Base-by-base conservation (phyloP, 139 green algal genomes). In the Astrephomene gubernaculifera region DNA sequence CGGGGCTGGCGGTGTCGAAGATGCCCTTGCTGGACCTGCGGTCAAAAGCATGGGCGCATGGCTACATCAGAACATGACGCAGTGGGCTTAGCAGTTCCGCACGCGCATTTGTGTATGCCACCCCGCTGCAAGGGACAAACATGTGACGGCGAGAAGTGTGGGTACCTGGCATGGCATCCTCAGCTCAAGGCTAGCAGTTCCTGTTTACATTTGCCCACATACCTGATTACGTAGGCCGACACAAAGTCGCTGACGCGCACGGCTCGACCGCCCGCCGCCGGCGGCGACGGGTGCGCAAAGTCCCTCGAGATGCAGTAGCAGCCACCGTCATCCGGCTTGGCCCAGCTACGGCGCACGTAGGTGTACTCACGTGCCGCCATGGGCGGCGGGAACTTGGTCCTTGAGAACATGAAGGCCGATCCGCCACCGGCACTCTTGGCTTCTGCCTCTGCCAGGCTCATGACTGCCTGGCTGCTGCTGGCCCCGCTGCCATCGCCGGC, bases 311-410 rank as follows among this genome's bases (percentile, higher is more conserved):
- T 88, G 71, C 79, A 86, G 33, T 86, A 85, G 44, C 43, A 53
- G 19, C 79, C 79, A 2, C 79, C 79, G 49, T 86, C 79, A 29
- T 86, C 79, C 2, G 65, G 79, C 69, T 88, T 90, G 71, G 87
- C 73, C 93, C 93, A 96, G 36, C 93, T 90, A 27, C 94, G 92
- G 33, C 94, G 89, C 2, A 84, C 93, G 72, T 96, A 97, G 8
- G 91, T 68, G 81, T 97, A 97, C 25, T 91, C 85, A 0, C 94
- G 85, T 0, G 78, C 43, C 0, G 90, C 91, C 93, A 96, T 92
- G 44, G 94, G 94, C 41, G 90, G 87, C 0, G 94, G 94, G 80
- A 96, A 96, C 52, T 91, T 90, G 9, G 87, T 89, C 78, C 89
- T 72, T 31, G 91, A 64, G 79, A 94, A 91, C 74, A 95, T 85